A percentile compares a stretch with the other conserved stretches of the same genome.
phyloP scores from a whole-genome alignment of 306 rosid genomes.

The Lathyrus tuberosus region DNA sequence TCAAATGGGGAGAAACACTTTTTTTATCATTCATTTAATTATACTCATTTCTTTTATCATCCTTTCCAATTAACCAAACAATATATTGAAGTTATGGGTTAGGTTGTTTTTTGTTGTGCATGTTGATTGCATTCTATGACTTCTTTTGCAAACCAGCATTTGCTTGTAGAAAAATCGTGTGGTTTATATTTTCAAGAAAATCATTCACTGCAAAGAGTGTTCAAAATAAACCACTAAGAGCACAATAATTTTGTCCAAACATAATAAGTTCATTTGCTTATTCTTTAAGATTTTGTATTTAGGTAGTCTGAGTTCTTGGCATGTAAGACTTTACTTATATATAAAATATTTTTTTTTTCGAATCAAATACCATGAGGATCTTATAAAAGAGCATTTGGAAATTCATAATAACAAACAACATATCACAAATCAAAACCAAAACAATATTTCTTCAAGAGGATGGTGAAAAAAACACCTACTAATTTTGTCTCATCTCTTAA shows the following conservation, averaged over 20 bases:
- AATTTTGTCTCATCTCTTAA: slow-evolving; percentile 22
- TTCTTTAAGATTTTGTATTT: slow-evolving; percentile 30
- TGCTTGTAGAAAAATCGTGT: slow-evolving; percentile 11
- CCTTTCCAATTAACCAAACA: background rate
- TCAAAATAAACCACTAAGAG: slow-evolving; percentile 21
- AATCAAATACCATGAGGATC: slow-evolving; percentile 15
- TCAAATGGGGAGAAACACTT: background rate
- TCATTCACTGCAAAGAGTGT: slow-evolving; percentile 5
- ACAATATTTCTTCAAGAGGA: background rate
- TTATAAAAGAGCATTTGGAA: slow-evolving; percentile 46
- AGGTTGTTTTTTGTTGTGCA: slow-evolving; percentile 46
- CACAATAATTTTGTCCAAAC: slow-evolving; percentile 16
- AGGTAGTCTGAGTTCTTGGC: slow-evolving; percentile 50
- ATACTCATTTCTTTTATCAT: background rate
- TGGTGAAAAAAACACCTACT: slow-evolving; percentile 38
- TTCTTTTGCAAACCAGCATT: slow-evolving; percentile 29
- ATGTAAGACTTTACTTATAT: slow-evolving; percentile 30
- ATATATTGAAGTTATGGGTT: background rate
- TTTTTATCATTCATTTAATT: background rate
- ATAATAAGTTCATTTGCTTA: slow-evolving; percentile 39
- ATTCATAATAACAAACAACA: slow-evolving; percentile 13
- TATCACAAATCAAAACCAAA: slow-evolving; percentile 14
- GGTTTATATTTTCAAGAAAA: slow-evolving; percentile 14
- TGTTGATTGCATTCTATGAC: slow-evolving; percentile 44
- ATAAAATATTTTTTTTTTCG: slow-evolving; percentile 2